phyloP scores from a whole-genome alignment of 257 asterid species.

The Echium plantagineum region DNA sequence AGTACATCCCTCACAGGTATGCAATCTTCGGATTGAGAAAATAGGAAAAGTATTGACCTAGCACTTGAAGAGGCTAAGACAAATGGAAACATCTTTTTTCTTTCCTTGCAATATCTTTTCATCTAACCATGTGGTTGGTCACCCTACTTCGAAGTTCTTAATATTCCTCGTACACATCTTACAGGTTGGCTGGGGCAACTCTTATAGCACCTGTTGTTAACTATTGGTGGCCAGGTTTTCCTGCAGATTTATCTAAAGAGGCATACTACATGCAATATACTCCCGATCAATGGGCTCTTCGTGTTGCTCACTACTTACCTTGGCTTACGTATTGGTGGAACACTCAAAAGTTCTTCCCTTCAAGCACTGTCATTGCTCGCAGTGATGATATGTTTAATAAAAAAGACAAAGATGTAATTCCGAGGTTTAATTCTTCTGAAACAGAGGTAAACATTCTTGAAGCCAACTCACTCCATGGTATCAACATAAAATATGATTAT shows the following conservation, averaged over 20 bases:
- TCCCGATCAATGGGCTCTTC: constrained; percentile 73
- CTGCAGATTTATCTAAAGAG: constrained; percentile 49
- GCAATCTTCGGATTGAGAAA: not conserved
- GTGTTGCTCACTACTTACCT: constrained; percentile 68
- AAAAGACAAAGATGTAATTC: constrained; percentile 47
- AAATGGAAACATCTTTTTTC: not conserved
- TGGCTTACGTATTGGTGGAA: constrained; percentile 95
- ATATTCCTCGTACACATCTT: constrained; percentile 9
- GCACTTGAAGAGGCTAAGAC: not conserved
- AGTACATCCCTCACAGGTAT: constrained; percentile 89
- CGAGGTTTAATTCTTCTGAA: constrained; percentile 3
- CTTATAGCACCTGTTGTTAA: constrained; percentile 67
- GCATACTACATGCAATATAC: constrained; percentile 32
- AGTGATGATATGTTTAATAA: constrained; percentile 25
- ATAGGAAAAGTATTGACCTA: not conserved
- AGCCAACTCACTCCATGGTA: not conserved
- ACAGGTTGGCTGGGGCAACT: constrained; percentile 83
- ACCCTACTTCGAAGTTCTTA: constrained; percentile 2
- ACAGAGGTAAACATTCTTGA: not conserved
- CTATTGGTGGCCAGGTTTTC: constrained; percentile 82
- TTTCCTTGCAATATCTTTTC: not conserved
- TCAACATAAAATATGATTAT: not conserved
- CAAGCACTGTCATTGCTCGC: constrained; percentile 22
- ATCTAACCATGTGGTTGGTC: not conserved
- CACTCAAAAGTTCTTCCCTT: constrained; percentile 64